phyloP scores from a whole-genome alignment of 2,329 filamentous ascomycete species.

The Pseudogymnoascus sp. region DNA sequence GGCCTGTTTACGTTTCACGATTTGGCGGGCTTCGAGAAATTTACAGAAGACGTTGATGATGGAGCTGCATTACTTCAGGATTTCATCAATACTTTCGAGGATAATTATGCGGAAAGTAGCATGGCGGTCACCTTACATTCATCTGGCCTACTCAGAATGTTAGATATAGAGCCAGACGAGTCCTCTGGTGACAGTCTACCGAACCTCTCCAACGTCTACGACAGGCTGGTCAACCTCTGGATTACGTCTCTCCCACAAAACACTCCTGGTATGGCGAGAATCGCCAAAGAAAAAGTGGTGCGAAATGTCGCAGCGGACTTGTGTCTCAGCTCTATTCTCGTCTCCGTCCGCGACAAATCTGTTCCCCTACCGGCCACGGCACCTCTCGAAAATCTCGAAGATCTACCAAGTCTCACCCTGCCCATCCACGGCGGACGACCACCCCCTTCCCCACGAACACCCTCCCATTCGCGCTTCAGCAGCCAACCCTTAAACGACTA shows the following conservation, averaged over 20 bases:
- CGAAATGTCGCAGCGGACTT: conserved; percentile 26
- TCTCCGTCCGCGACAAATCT: conserved; percentile 19
- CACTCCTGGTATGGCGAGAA: conserved; percentile 20
- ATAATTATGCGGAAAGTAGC: not conserved
- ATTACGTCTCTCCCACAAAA: conserved; percentile 23
- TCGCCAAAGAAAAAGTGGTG: conserved; percentile 25
- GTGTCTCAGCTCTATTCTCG: conserved; percentile 24
- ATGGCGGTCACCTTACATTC: not conserved
- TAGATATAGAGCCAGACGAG: not conserved
- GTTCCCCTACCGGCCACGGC: not conserved
- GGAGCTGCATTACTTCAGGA: conserved; percentile 16
- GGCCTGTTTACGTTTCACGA: conserved; percentile 16
- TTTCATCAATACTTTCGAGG: conserved; percentile 17
- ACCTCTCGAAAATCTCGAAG: not conserved
- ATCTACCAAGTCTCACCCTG: not conserved
- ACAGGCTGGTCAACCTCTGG: conserved; percentile 25
- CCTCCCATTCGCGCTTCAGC: conserved; percentile 17
- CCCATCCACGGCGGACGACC: not conserved
- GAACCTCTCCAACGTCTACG: conserved; percentile 24
- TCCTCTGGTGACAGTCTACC: not conserved
- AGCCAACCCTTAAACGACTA: conserved; percentile 12
- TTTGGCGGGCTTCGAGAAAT: conserved; percentile 15
- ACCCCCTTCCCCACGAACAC: not conserved
- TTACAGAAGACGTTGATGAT: conserved; percentile 23
- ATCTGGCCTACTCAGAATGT: not conserved